Evolutionary conservation across 345 rosid genomes (phyloP).

Genomic region (Corchorus capsularis): DNA sequence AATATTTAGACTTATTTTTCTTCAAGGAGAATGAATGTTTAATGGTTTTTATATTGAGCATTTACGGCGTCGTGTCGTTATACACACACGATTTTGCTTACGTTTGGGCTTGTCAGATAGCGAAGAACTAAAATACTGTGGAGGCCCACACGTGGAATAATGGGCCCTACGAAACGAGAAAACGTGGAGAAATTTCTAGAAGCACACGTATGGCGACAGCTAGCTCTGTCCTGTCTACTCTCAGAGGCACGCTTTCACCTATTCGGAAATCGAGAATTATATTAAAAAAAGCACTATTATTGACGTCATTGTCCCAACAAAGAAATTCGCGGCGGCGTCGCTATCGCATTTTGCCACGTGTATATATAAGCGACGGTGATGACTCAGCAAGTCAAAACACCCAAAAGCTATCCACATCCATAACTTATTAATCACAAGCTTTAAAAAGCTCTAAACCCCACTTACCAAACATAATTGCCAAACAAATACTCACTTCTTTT

Average conservation of each 20-base stretch:
- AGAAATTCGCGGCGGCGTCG: constrained; percentile 21
- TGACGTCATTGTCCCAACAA: constrained; percentile 26
- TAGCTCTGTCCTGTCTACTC: constrained; percentile 8
- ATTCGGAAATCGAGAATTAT: not conserved
- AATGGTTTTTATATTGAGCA: no score
- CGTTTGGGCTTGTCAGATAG: no score
- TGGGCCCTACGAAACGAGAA: not conserved
- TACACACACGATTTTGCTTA: not conserved
- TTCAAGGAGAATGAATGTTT: no score
- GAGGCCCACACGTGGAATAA: not conserved
- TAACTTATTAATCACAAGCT: not conserved
- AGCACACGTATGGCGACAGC: constrained; percentile 31
- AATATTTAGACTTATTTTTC: no score
- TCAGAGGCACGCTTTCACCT: not conserved
- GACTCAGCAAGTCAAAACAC: not conserved
- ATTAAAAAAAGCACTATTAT: not conserved
- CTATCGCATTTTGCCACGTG: constrained; percentile 16
- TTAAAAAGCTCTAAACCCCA: not conserved
- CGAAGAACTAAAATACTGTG: not conserved
- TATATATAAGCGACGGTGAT: not conserved
- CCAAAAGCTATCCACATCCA: not conserved
- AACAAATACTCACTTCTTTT: not conserved
- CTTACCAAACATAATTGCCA: no score
- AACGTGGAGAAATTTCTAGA: constrained; percentile 21
- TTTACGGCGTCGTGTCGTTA: not conserved